These are phyloP conservation scores for Polytolypa hystricis DNA, from an alignment of 2,329 filamentous ascomycete species.

Conservation along the genomic window DNA sequence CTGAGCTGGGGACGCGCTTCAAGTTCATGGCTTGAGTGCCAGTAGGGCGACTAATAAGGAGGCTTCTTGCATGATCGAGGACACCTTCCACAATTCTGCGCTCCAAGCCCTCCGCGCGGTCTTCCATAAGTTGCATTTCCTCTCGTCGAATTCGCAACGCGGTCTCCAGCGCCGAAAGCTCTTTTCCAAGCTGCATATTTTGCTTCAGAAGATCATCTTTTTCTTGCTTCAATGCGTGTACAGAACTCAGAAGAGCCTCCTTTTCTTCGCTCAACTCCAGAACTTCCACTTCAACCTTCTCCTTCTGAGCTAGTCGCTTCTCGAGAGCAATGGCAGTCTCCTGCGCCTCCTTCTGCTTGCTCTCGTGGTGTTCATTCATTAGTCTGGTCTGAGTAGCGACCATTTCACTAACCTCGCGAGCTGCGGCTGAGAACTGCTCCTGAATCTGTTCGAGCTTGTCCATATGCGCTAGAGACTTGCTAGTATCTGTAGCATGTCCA, in stretches of 20 bases:
- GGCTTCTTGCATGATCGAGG: constrained; percentile 79
- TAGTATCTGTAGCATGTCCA: constrained; percentile 44
- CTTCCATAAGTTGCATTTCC: constrained; percentile 83
- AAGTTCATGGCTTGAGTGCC: constrained; percentile 39
- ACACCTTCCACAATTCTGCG: constrained; percentile 88
- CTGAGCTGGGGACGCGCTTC: constrained; percentile 40
- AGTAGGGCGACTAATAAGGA: constrained; percentile 66
- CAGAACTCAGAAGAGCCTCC: constrained; percentile 48
- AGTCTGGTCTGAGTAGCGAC: constrained; percentile 64
- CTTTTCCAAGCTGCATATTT: constrained; percentile 68
- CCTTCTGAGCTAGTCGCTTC: constrained; percentile 56
- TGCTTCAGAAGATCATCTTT: constrained; percentile 62
- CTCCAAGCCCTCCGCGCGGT: constrained; percentile 77
- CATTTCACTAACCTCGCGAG: constrained; percentile 73
- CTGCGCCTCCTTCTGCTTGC: constrained; percentile 65
- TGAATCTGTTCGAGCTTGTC: constrained; percentile 82
- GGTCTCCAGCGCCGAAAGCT: constrained; percentile 84
- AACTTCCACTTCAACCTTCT: constrained; percentile 46
- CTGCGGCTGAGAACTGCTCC: constrained; percentile 71
- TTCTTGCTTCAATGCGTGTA: constrained; percentile 37
- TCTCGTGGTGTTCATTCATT: constrained; percentile 65
- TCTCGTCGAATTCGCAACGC: constrained; percentile 80
- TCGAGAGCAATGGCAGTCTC: constrained; percentile 74
- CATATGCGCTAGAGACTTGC: constrained; percentile 62
- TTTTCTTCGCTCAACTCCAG: constrained; percentile 46